Conservation (phyloP, 1,284 basidiomycete genomes). For the Phlebopus sp. region DNA sequence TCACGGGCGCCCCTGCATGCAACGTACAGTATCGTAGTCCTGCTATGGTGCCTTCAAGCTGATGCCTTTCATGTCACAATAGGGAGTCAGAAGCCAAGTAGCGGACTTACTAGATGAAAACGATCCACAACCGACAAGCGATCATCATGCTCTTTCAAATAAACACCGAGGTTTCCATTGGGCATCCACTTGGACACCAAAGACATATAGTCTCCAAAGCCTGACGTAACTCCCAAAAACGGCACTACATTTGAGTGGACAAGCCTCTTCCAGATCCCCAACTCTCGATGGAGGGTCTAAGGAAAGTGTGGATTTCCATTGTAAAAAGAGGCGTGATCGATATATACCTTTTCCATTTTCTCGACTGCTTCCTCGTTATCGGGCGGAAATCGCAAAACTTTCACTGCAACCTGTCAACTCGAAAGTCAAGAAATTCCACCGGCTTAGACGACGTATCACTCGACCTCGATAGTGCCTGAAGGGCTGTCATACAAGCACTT, state of each 20-base stretch:
- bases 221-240: constrained; percentile 4
- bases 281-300: constrained; percentile 2
- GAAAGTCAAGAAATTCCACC: neutral
- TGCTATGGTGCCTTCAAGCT: too few species aligned
- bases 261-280: constrained; percentile 7
- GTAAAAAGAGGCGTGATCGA: neutral
- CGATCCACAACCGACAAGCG: neutral
- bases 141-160: neutral
- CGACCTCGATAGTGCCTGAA: neutral
- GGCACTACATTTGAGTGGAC: constrained; percentile 4
- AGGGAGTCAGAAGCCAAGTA: too few species aligned
- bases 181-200: constrained; percentile 4
- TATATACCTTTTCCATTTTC: neutral
- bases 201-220: constrained; percentile 3
- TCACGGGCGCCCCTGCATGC: too few species aligned
- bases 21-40: too few species aligned
- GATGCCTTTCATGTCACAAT: too few species aligned
- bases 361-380: neutral
- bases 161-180: constrained; percentile 5
- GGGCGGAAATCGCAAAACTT: constrained; percentile 1
- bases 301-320: neutral
- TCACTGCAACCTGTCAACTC: constrained; percentile 7
- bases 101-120: neutral
- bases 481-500: constrained; percentile 3
- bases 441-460: neutral